Evolutionary conservation across 73 alveolate species (phyloP), one percentile per base, ranked within the genome.

Genomic region (Paramecium biaurelia): DNA sequence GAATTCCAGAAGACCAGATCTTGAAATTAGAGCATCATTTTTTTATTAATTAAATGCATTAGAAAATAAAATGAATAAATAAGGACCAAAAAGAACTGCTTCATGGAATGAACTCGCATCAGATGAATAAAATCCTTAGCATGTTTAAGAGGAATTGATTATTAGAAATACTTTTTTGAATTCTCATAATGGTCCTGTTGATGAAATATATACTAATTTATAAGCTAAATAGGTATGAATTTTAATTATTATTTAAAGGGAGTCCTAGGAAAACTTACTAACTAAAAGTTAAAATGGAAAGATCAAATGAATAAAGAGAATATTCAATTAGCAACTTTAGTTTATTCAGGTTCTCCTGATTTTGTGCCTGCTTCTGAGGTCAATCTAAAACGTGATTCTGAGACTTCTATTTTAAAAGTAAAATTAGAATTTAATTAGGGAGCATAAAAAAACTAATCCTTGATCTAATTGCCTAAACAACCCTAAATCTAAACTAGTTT

Each of bases 1-100:
- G 37, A 96, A 97, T 93, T 96, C 99, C 18, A 90, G 99, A 47
- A 70, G 99, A 23, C 99, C 99, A 26, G 96, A 95, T 70, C 94
- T 96, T 21, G 98, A 96, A 53, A 89, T 96, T 11, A 82, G 99
- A 92, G 96, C 96, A 14, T 87, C 94, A 23, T 96, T 95, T 86
- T 72, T 96, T 35, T 88, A 85, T 70, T 79, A 96, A 76, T 59
- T 96, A 12, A 96, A 98, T 10, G 97, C 97, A 11, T 93, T 92
- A 47, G 99, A 96, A 94, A 45, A 85, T 21, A 93, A 93, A 26
- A 74, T 95, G 30, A 43, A 34, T 38, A 93, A 92, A 53, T 34
- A 56, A 70, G 99, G 98, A 28, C 38, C 56, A 24, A 95, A 96
- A 38, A 93, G 93, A 85, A 92, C 97, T 23, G 93, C 95, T 11